A percentile compares a stretch with the other conserved stretches of the same genome.
Evolutionary conservation across 1,139 yeast species (phyloP).

Genomic region (Saccharomyces hybrid): DNA sequence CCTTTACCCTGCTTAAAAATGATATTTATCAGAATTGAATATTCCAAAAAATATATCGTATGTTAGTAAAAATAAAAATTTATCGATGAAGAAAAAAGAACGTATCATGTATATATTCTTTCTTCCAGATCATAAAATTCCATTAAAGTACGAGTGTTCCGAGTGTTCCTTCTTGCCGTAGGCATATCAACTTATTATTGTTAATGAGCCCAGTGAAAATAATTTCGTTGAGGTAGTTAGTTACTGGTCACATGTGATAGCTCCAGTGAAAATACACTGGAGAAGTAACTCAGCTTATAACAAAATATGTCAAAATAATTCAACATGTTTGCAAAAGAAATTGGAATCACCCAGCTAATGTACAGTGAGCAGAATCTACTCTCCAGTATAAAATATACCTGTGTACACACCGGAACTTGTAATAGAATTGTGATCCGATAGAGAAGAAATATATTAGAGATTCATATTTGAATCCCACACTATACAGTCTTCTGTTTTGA

Average conservation of each 20-base stretch:
- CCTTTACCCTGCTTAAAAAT: slow-evolving; percentile 78
- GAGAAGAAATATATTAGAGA: slow-evolving; percentile 5
- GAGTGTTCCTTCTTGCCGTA: neutral
- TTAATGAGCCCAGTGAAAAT: neutral
- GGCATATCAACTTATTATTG: neutral
- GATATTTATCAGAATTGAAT: slow-evolving; percentile 32
- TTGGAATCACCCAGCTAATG: slow-evolving; percentile 33
- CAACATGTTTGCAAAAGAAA: slow-evolving; percentile 3
- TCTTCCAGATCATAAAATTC: neutral
- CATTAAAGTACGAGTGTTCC: neutral
- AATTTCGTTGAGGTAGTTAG: neutral
- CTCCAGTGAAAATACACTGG: neutral
- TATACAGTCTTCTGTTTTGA: neutral
- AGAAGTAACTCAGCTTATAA: neutral
- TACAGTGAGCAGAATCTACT: slow-evolving; percentile 15
- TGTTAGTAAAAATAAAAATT: neutral
- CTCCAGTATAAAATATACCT: slow-evolving; percentile 9
- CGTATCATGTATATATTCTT: neutral
- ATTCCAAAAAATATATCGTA: neutral
- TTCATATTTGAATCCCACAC: neutral
- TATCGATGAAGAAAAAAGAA: neutral
- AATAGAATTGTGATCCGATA: slow-evolving; percentile 26
- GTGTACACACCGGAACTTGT: slow-evolving; percentile 30
- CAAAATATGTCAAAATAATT: neutral
- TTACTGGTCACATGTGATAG: neutral